Conservation (phyloP, 2,329 filamentous ascomycete genomes). For the Penicillium sp. region DNA sequence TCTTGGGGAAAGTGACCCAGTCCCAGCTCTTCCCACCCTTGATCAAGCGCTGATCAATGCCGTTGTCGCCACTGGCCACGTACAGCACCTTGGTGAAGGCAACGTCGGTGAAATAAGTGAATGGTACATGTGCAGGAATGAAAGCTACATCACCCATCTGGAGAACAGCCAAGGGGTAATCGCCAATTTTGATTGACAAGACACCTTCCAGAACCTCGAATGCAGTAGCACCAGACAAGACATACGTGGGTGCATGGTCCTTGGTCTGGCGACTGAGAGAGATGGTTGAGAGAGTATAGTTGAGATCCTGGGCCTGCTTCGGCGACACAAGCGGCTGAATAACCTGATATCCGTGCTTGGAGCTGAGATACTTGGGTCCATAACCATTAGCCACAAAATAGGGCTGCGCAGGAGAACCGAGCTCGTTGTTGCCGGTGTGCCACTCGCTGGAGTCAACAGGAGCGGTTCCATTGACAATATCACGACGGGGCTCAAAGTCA, state of each 20-base stretch:
- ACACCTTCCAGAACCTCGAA: constrained; percentile 47
- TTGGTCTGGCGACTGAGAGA: constrained; percentile 38
- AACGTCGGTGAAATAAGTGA: constrained; percentile 39
- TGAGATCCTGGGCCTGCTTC: constrained; percentile 41
- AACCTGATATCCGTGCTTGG: constrained; percentile 46
- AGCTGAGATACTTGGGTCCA: constrained; percentile 52
- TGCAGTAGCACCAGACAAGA: constrained; percentile 37
- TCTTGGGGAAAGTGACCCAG: constrained; percentile 24
- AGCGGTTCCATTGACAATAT: constrained; percentile 48
- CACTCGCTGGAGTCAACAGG: constrained; percentile 37
- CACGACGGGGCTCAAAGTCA: constrained; percentile 45
- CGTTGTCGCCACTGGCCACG: constrained; percentile 23
- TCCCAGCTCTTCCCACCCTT: constrained; percentile 20
- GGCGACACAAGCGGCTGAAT: constrained; percentile 50
- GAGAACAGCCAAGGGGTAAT: constrained; percentile 33
- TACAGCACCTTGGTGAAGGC: constrained; percentile 30
- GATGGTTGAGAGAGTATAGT: constrained; percentile 52
- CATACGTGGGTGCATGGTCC: constrained; percentile 28
- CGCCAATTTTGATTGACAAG: constrained; percentile 38
- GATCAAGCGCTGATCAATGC: constrained; percentile 25
- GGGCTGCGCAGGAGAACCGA: constrained; percentile 39
- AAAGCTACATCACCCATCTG: constrained; percentile 46
- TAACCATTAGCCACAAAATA: constrained; percentile 53
- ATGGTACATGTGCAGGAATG: constrained; percentile 33
- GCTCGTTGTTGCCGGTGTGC: constrained; percentile 44